A percentile compares a stretch with the other conserved stretches of the same genome.
These are phyloP conservation scores for Porodaedalea pini DNA, from an alignment of 1,284 basidiomycete species.

Conservation along the genomic window DNA sequence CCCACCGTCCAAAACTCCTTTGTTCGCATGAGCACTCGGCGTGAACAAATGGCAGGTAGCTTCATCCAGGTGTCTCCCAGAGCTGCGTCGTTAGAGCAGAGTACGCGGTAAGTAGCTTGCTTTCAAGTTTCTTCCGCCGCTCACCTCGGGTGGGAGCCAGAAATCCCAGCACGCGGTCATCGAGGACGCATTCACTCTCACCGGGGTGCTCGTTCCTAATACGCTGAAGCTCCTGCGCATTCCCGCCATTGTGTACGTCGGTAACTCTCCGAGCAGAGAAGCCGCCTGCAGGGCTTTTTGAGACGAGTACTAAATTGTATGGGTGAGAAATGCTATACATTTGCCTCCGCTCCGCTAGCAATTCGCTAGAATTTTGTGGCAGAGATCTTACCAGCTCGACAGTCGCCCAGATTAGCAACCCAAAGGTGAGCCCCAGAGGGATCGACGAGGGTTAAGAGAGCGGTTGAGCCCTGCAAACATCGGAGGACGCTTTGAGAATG, in stretches of 20 bases:
- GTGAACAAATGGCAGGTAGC: constrained; percentile 53
- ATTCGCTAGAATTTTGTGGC: neutral
- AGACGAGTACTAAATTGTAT: constrained; percentile 43
- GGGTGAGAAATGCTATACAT: constrained; percentile 3
- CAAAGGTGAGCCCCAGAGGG: constrained; percentile 50
- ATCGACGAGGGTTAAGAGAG: constrained; percentile 53
- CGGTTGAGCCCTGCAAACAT: constrained; percentile 61
- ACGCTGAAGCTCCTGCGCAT: constrained; percentile 43
- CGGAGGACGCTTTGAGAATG: constrained; percentile 36
- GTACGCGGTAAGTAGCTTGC: neutral
- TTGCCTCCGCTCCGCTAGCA: constrained; percentile 11
- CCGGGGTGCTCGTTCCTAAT: constrained; percentile 52
- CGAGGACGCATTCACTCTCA: constrained; percentile 46
- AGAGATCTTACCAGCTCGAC: constrained; percentile 49
- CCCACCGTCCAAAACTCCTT: constrained; percentile 42
- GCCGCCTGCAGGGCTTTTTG: constrained; percentile 33
- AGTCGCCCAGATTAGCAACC: constrained; percentile 66
- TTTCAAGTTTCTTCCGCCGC: constrained; percentile 21
- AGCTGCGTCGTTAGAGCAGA: constrained; percentile 35
- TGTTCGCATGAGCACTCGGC: constrained; percentile 48
- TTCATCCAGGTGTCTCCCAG: constrained; percentile 64
- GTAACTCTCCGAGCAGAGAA: constrained; percentile 46
- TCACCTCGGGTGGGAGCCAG: constrained; percentile 64
- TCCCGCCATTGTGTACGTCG: constrained; percentile 53
- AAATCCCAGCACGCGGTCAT: constrained; percentile 58